Conservation (phyloP, 257 asterid genomes). For the Petunia axillaris region DNA sequence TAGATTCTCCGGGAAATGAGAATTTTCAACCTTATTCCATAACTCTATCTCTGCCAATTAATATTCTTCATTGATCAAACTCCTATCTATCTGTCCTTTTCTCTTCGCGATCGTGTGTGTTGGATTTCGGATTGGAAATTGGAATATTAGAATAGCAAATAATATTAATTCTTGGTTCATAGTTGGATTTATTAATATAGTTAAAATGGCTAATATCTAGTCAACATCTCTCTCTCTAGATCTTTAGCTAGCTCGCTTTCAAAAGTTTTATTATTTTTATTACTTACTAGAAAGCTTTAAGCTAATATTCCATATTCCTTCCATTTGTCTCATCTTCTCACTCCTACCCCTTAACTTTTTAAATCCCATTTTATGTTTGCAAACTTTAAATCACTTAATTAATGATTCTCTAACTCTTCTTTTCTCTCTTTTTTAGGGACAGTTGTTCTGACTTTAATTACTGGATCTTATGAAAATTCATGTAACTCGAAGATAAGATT, state of each 20-base stretch:
- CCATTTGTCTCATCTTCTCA: slow-evolving; percentile 49
- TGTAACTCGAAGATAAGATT: background rate
- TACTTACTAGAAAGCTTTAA: slow-evolving; percentile 27
- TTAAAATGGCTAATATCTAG: slow-evolving; percentile 38
- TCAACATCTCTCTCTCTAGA: slow-evolving; percentile 40
- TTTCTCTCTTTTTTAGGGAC: background rate
- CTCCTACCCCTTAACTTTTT: slow-evolving; percentile 17
- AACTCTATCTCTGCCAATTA: slow-evolving; percentile 36
- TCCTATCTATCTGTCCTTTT: background rate
- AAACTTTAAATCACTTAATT: background rate
- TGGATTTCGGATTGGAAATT: slow-evolving; percentile 33
- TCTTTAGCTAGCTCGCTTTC: slow-evolving; percentile 32
- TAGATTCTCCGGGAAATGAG: slow-evolving; percentile 80
- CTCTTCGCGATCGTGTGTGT: slow-evolving; percentile 32
- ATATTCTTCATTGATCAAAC: slow-evolving; percentile 27
- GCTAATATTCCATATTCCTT: slow-evolving; percentile 43
- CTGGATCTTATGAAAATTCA: background rate
- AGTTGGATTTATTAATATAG: slow-evolving; percentile 20
- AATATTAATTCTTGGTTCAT: background rate
- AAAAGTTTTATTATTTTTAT: slow-evolving; percentile 6
- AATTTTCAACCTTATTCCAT: slow-evolving; percentile 42
- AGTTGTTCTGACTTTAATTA: background rate
- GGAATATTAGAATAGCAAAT: background rate
- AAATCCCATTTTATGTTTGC: background rate
- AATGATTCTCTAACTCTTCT: background rate